Conservation (phyloP, 371 early-diverging fungal species). For the Apophysomyces variabilis region DNA sequence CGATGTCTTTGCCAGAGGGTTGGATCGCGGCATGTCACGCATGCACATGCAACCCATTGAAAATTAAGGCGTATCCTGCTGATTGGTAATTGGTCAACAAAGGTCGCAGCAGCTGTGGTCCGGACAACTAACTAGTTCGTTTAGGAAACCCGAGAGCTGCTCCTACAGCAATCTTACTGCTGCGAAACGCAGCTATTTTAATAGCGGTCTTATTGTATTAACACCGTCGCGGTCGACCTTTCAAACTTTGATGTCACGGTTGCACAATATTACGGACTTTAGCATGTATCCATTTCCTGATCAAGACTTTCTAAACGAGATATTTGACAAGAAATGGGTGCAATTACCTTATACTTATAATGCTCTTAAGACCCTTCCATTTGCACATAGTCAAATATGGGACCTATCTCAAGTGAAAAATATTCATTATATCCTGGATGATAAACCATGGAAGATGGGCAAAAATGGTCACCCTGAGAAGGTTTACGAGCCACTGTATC, state of each 20-base stretch:
- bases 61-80: conserved; percentile 42
- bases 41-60: conserved; percentile 55
- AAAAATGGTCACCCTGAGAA: conserved; percentile 18
- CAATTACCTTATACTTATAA: conserved; percentile 55
- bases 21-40: conserved; percentile 54
- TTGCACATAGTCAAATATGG: conserved; percentile 54
- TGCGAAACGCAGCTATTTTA: conserved; percentile 44
- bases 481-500: conserved; percentile 30
- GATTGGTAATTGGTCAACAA: conserved; percentile 32
- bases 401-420: conserved; percentile 31
- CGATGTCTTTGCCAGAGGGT: conserved; percentile 25
- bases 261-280: conserved; percentile 31
- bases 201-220: conserved; percentile 58
- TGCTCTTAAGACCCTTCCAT: conserved; percentile 56
- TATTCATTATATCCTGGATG: conserved; percentile 36
- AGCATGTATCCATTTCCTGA: conserved; percentile 52
- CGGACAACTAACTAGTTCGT: neutral
- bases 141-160: conserved; percentile 53
- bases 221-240: conserved; percentile 38
- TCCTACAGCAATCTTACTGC: conserved; percentile 33
- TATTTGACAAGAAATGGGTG: conserved; percentile 42
- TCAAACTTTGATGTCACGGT: conserved; percentile 24
- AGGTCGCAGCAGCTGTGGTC: neutral
- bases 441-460: conserved; percentile 42
- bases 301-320: conserved; percentile 60